These are phyloP conservation scores for Nannochloropsis gaditana DNA, from an alignment of 108 stramenopile species.

Conservation along the genomic window DNA sequence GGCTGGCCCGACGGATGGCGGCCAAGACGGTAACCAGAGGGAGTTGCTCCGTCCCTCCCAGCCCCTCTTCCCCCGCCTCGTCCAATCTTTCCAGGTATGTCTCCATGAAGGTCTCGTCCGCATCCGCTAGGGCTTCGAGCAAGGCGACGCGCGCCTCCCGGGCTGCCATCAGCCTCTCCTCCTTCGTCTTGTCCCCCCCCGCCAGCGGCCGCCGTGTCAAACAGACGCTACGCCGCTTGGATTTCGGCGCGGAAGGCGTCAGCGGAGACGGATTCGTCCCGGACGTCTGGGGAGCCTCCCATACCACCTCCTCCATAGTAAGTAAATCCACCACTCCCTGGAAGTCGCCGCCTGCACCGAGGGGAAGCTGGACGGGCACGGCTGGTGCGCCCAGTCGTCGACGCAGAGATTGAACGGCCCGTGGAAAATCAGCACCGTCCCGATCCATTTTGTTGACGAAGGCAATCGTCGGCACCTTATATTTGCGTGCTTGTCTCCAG, in stretches of 20 bases:
- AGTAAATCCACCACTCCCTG: conserved; percentile 84
- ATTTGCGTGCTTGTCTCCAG: conserved; percentile 77
- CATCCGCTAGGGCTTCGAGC: conserved; percentile 55
- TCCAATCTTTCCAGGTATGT: conserved; percentile 65
- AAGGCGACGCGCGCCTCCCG: conserved; percentile 26
- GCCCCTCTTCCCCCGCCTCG: conserved; percentile 35
- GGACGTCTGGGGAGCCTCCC: conserved; percentile 55
- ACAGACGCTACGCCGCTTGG: conserved; percentile 24
- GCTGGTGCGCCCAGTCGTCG: conserved; percentile 59
- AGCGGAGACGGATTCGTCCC: not conserved
- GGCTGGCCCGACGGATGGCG: conserved; percentile 66
- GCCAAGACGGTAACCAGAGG: conserved; percentile 68
- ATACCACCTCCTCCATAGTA: conserved; percentile 80
- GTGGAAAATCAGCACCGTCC: conserved; percentile 78
- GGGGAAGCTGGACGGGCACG: conserved; percentile 50
- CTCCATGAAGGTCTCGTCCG: conserved; percentile 75
- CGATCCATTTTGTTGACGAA: conserved; percentile 98
- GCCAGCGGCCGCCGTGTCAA: conserved; percentile 28
- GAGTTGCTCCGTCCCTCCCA: conserved; percentile 50
- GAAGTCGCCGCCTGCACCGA: conserved; percentile 63
- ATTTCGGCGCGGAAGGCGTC: not conserved
- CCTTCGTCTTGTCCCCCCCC: conserved; percentile 1
- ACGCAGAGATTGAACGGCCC: conserved; percentile 66
- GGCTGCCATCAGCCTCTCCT: conserved; percentile 22
- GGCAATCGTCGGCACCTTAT: conserved; percentile 83